These are phyloP conservation scores for Conringia planisiliqua DNA, from an alignment of 345 rosid species.

Conservation along the genomic window DNA sequence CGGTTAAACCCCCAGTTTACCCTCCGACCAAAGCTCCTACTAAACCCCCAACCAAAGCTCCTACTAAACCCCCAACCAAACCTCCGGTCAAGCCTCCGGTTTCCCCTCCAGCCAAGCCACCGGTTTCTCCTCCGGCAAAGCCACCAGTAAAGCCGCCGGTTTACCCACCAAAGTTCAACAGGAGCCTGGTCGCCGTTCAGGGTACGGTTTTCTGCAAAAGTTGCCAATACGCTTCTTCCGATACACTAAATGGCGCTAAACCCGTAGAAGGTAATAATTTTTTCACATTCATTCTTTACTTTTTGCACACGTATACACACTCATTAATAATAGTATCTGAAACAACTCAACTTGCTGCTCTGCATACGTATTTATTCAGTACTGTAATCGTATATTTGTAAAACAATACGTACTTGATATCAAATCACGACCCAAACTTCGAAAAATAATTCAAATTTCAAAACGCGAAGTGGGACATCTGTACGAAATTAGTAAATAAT, in stretches of 20 bases:
- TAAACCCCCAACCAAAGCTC: slow-evolving; percentile 30
- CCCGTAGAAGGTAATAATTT: slow-evolving; percentile 49
- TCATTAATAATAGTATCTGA: background rate
- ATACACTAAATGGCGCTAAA: slow-evolving; percentile 60
- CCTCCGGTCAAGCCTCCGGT: slow-evolving; percentile 30
- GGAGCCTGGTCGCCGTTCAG: slow-evolving; percentile 65
- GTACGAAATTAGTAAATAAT: slow-evolving; percentile 7
- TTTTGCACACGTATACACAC: background rate
- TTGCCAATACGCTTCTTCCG: slow-evolving; percentile 62
- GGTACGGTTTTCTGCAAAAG: slow-evolving; percentile 87
- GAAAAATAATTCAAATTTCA: slow-evolving; percentile 28
- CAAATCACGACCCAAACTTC: slow-evolving; percentile 15
- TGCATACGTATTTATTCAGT: background rate
- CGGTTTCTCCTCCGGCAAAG: slow-evolving; percentile 34
- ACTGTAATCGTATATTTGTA: background rate
- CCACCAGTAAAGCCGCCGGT: slow-evolving; percentile 38
- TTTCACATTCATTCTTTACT: background rate
- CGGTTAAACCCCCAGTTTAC: slow-evolving; percentile 29
- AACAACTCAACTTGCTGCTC: background rate
- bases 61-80: slow-evolving; percentile 28
- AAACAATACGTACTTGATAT: background rate
- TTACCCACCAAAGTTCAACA: slow-evolving; percentile 37
- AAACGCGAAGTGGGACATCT: slow-evolving; percentile 18
- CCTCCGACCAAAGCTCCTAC: slow-evolving; percentile 33
- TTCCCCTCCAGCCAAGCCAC: slow-evolving; percentile 39